Percentiles rank a stretch among this genome's conserved stretches.
Evolutionary conservation across 352 stramenopile species (phyloP).

Genomic region (Pythium dissimile): DNA sequence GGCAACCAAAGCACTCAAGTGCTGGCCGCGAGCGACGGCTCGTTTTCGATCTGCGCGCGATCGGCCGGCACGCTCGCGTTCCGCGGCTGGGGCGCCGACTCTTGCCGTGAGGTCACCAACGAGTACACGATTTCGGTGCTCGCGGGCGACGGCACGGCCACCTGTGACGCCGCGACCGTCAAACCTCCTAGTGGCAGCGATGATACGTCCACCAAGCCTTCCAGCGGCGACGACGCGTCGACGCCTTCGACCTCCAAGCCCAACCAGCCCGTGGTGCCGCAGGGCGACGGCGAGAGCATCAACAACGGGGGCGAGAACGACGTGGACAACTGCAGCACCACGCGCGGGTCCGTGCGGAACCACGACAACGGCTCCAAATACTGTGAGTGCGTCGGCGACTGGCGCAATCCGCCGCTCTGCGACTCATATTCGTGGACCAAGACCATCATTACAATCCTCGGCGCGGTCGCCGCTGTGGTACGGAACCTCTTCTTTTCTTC

Average conservation of each 20-base stretch:
- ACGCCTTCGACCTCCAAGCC: conserved; percentile 1
- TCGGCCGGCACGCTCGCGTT: conserved; percentile 15
- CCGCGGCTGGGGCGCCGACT: conserved; percentile 25
- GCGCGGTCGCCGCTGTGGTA: conserved; percentile 30
- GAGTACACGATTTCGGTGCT: conserved; percentile 25
- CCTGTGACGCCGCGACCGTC: conserved; percentile 18
- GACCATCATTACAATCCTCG: conserved; percentile 30
- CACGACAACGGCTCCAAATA: conserved; percentile 20
- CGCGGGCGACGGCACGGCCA: conserved; percentile 5
- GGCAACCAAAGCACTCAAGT: conserved; percentile 25
- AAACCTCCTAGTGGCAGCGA: conserved; percentile 2
- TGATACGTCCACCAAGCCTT: neutral
- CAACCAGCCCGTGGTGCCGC: conserved; percentile 10
- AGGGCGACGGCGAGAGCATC: conserved; percentile 7
- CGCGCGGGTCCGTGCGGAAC: conserved; percentile 9
- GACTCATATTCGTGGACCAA: conserved; percentile 29
- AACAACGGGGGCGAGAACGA: conserved; percentile 17
- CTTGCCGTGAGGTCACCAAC: conserved; percentile 19
- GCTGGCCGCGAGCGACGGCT: conserved; percentile 1
- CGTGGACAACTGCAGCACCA: conserved; percentile 22
- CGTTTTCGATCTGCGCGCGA: conserved; percentile 16
- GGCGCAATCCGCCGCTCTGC: conserved; percentile 28
- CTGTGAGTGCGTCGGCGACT: conserved; percentile 33
- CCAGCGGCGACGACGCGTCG: neutral
- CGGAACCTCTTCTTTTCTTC: neutral